Base-by-base conservation (phyloP, 2,329 filamentous ascomycete genomes). In the Macrophomina tecta region DNA sequence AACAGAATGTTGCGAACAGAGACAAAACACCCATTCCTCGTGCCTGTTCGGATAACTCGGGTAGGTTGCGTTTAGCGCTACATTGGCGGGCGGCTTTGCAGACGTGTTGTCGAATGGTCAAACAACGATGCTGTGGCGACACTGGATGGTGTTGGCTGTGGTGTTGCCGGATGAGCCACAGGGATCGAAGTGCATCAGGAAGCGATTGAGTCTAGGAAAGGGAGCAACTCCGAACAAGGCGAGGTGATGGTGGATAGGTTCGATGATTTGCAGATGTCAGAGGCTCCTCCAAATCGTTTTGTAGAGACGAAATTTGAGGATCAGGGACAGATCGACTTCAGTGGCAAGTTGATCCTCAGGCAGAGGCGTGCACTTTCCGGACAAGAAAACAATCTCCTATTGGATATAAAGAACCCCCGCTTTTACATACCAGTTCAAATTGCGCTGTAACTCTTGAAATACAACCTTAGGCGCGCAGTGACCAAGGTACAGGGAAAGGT, bases 371-470 rank as follows among this genome's bases (percentile, higher is more conserved):
- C 36, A 6, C 53, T 8, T 2, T n/a, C 36, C 28, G 28, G 7
- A 48, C 18, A 16, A 23, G 46, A 18, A 49, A 49, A 62, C 28
- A 23, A 3, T 48, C 16, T 62, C 32, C 32, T 32, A 48, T 62
- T 62, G 58, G 58, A 62, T 62, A 62, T 48, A 62, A 18, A 32
- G n/a, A 62, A 23, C 18, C 45, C 58, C 58, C 34, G 28, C 18
- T 62, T 60, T 46, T 60, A 30, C 42, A 48, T 38, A 49, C 30
- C 58, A 49, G 32, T 16, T 49, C 30, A 18, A 62, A 48, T 49
- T 48, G 30, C 58, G 48, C 58, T 42, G 28, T 62, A 28, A 62
- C 45, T 62, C 58, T 60, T 46, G 40, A 49, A 36, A 62, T 30
- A 28, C 12, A 48, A 3, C n/a, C 14, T 61, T 61, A 32, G 58